Evolutionary conservation across 345 rosid genomes (phyloP).

Genomic region (Trapa bicornis): DNA sequence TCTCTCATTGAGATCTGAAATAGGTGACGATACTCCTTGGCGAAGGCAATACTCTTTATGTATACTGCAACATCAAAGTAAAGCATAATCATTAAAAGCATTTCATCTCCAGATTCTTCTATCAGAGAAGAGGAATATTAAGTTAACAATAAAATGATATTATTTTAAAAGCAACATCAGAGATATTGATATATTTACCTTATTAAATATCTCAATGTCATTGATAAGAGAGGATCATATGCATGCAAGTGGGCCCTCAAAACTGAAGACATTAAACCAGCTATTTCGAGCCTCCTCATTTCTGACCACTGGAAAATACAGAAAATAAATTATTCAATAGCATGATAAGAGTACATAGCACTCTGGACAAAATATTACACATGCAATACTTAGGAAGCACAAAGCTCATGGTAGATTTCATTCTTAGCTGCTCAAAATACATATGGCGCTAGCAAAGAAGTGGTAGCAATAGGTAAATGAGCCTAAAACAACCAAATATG

Average conservation of each 20-base stretch:
- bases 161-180: constrained; percentile 1
- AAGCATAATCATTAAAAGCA: neutral
- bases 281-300: constrained; percentile 76
- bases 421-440: neutral
- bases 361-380: no score
- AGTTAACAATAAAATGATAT: neutral
- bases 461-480: neutral
- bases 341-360: no score
- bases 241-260: constrained; percentile 79
- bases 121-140: neutral
- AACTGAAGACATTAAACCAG: constrained; percentile 79
- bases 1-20: constrained; percentile 78
- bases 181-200: constrained; percentile 27
- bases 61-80: constrained; percentile 43
- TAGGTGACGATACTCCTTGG: constrained; percentile 65
- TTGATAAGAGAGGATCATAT: constrained; percentile 72
- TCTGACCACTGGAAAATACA: constrained; percentile 69
- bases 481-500: neutral
- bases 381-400: no score
- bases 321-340: neutral
- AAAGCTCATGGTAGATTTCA: neutral
- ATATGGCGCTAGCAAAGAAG: no score
- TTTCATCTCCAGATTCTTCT: neutral
- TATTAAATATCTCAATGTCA: constrained; percentile 80
- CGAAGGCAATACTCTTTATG: constrained; percentile 72